Evolutionary conservation across 306 rosid species (phyloP).

Genomic region (Cucurbita pepo): DNA sequence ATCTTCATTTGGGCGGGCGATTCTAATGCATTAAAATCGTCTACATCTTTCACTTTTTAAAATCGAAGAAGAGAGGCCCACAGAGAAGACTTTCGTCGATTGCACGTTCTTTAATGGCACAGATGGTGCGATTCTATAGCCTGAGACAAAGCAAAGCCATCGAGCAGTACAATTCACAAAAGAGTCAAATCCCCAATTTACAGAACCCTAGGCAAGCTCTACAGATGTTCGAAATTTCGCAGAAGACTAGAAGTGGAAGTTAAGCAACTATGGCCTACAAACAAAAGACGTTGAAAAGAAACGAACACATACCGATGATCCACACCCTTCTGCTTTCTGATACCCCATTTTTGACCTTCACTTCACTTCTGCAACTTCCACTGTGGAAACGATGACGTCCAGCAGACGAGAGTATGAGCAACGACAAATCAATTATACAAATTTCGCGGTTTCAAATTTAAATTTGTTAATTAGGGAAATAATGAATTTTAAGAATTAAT

Average conservation of each 20-base stretch:
- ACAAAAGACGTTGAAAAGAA: not conserved
- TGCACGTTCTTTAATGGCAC: not conserved
- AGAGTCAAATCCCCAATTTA: not conserved
- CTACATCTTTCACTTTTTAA: not conserved
- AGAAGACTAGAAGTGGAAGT: not conserved
- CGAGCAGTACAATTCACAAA: slow-evolving; percentile 1
- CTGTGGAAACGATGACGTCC: not conserved
- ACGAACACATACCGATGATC: not conserved
- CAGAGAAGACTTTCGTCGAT: not conserved
- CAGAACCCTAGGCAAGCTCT: not conserved
- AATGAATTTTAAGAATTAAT: no score
- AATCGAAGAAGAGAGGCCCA: not conserved
- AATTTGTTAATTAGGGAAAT: no score
- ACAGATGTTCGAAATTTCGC: not conserved
- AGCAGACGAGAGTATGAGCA: not conserved
- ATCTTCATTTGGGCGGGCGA: not conserved
- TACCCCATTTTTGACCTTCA: not conserved
- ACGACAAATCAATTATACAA: not conserved
- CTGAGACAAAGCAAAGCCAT: not conserved
- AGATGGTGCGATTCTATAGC: not conserved
- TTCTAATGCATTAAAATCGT: not conserved
- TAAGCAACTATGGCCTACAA: not conserved
- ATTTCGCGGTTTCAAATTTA: not conserved
- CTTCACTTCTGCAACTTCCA: not conserved
- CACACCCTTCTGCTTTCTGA: not conserved